These are phyloP conservation scores for Hibiscus tridactylites DNA, from an alignment of 345 rosid species.

Conservation along the genomic window DNA sequence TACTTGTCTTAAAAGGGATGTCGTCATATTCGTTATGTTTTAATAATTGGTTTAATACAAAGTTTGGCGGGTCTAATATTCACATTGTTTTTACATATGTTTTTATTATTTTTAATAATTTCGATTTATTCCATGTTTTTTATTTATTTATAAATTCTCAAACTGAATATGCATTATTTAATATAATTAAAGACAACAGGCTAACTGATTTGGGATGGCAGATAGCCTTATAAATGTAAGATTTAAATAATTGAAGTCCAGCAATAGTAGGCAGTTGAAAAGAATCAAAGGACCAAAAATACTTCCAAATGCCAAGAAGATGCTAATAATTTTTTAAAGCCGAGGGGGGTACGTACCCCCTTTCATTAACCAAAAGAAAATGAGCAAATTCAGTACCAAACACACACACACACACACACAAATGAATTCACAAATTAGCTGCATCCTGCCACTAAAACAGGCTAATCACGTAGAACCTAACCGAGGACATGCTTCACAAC, in stretches of 20 bases:
- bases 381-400: neutral
- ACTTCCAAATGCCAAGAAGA: neutral
- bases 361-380: neutral
- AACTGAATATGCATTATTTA: too few relatives aligned
- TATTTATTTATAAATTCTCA: too few relatives aligned
- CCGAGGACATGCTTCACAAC: slow-evolving; percentile 26
- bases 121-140: too few relatives aligned
- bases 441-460: neutral
- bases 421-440: slow-evolving; percentile 12
- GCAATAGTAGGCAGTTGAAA: neutral
- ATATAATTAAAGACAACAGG: neutral
- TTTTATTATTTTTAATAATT: too few relatives aligned
- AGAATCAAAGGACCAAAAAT: neutral
- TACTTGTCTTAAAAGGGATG: too few relatives aligned
- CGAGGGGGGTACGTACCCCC: neutral
- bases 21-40: too few relatives aligned
- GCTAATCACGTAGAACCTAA: neutral
- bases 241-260: too few relatives aligned
- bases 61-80: too few relatives aligned
- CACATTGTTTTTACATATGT: too few relatives aligned
- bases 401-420: neutral
- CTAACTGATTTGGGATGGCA: too few relatives aligned
- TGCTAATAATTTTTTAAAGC: neutral
- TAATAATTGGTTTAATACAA: too few relatives aligned
- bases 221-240: too few relatives aligned